Conservation (phyloP, 2,329 filamentous ascomycete genomes). For the Achaetomium macrosporum region DNA sequence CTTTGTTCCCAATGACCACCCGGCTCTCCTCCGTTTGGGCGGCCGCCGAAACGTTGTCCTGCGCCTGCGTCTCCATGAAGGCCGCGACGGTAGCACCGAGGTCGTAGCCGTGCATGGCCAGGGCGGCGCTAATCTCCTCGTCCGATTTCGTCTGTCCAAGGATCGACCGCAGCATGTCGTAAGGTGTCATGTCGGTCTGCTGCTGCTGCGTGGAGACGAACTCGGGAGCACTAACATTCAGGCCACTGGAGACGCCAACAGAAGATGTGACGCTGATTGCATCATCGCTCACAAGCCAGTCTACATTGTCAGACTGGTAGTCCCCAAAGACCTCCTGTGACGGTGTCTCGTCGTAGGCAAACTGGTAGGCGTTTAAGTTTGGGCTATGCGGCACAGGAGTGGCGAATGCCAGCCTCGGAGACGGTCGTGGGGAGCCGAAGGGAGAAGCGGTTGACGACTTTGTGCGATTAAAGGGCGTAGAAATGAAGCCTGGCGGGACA, state of each 20-base stretch:
- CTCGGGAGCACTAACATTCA: slow-evolving; percentile 77
- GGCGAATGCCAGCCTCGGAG: slow-evolving; percentile 82
- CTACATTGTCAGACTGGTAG: slow-evolving; percentile 87
- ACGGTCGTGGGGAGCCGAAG: slow-evolving; percentile 89
- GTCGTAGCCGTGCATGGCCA: slow-evolving; percentile 87
- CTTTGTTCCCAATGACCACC: slow-evolving; percentile 69
- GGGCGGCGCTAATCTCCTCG: slow-evolving; percentile 88
- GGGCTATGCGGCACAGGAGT: slow-evolving; percentile 89
- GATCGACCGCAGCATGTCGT: slow-evolving; percentile 95
- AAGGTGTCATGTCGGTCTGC: slow-evolving; percentile 89
- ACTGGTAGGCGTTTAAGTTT: slow-evolving; percentile 90
- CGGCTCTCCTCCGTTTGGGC: slow-evolving; percentile 35
- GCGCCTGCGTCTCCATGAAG: slow-evolving; percentile 82
- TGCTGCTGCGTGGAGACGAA: slow-evolving; percentile 57
- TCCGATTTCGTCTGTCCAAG: slow-evolving; percentile 83
- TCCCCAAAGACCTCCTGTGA: slow-evolving; percentile 85
- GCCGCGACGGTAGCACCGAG: slow-evolving; percentile 85
- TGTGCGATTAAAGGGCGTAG: slow-evolving; percentile 68
- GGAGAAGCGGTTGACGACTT: slow-evolving; percentile 79
- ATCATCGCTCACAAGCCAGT: slow-evolving; percentile 93
- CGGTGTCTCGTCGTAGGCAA: slow-evolving; percentile 73
- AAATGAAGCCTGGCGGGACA: slow-evolving; percentile 75
- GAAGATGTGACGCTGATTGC: slow-evolving; percentile 75
- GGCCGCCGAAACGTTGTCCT: slow-evolving; percentile 41
- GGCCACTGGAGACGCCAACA: slow-evolving; percentile 58